Evolutionary conservation across 805 yeast genomes (phyloP).

Genomic region (Wickerhamomyces rabaulensis): DNA sequence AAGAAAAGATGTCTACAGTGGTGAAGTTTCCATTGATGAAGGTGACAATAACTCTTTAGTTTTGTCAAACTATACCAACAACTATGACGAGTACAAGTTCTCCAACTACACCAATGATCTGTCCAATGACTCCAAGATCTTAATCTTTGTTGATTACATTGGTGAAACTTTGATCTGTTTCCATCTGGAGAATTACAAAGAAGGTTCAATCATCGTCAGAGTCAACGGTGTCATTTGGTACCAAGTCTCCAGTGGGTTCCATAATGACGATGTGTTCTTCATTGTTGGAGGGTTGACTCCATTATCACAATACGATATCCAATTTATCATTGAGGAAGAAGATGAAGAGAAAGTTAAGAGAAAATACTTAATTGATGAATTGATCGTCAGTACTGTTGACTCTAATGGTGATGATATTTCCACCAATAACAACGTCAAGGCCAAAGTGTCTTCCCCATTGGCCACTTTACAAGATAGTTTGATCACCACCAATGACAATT

Average conservation of each 20-base stretch:
- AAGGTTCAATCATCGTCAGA: constrained; percentile 37
- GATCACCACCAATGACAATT: constrained; percentile 54
- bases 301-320: constrained; percentile 55
- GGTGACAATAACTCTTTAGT: constrained; percentile 17
- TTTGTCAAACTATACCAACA: constrained; percentile 18
- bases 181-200: constrained; percentile 39
- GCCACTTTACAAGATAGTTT: constrained; percentile 62
- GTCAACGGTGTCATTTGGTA: constrained; percentile 72
- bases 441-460: constrained; percentile 46
- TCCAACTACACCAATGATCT: constrained; percentile 18
- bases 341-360: constrained; percentile 22
- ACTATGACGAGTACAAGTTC: constrained; percentile 25
- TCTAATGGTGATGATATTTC: constrained; percentile 16
- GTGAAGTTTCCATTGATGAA: constrained; percentile 25
- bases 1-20: constrained; percentile 39
- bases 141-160: constrained; percentile 41
- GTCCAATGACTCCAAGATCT: constrained; percentile 25
- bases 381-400: constrained; percentile 33
- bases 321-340: constrained; percentile 32
- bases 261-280: constrained; percentile 43
- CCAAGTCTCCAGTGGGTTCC: constrained; percentile 49
- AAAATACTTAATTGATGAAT: constrained; percentile 33
- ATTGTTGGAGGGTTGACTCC: constrained; percentile 64
- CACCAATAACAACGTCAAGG: constrained; percentile 29
- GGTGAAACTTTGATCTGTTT: constrained; percentile 49